Conservation (phyloP, 2,329 filamentous ascomycete species). For the Ophiosphaerella narmari region DNA sequence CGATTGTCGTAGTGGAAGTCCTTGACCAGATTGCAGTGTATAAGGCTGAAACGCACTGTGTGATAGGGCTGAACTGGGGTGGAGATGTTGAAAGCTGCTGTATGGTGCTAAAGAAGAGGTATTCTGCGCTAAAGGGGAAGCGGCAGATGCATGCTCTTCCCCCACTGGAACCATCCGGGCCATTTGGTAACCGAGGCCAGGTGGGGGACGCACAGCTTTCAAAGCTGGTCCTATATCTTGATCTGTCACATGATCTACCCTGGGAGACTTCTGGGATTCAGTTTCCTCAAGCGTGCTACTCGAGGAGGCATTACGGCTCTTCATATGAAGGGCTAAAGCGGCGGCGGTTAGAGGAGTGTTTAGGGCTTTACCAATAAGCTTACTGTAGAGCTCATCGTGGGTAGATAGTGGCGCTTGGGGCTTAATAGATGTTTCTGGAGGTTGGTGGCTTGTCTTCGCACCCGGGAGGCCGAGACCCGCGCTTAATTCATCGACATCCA, state of each 20-base stretch:
- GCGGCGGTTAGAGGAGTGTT: constrained; percentile 26
- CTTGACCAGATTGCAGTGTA: not conserved
- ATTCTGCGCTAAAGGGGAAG: not conserved
- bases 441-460: constrained; percentile 1
- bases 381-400: constrained; percentile 15
- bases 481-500: constrained; percentile 23
- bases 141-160: not conserved
- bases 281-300: not conserved
- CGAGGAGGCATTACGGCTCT: constrained; percentile 1
- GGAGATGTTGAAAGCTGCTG: not conserved
- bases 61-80: constrained; percentile 1
- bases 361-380: constrained; percentile 26
- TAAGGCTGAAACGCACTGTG: not conserved
- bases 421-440: constrained; percentile 1
- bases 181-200: constrained; percentile 8
- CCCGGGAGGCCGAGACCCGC: constrained; percentile 17
- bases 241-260: not conserved
- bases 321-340: constrained; percentile 20
- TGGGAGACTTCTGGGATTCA: not conserved
- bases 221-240: not conserved
- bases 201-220: constrained; percentile 14
- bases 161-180: constrained; percentile 10
- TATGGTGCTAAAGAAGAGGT: not conserved
- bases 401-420: constrained; percentile 3
- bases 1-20: constrained; percentile 9